phyloP scores from a whole-genome alignment of 1,284 basidiomycete species.

The Rhodotorula sp. region DNA sequence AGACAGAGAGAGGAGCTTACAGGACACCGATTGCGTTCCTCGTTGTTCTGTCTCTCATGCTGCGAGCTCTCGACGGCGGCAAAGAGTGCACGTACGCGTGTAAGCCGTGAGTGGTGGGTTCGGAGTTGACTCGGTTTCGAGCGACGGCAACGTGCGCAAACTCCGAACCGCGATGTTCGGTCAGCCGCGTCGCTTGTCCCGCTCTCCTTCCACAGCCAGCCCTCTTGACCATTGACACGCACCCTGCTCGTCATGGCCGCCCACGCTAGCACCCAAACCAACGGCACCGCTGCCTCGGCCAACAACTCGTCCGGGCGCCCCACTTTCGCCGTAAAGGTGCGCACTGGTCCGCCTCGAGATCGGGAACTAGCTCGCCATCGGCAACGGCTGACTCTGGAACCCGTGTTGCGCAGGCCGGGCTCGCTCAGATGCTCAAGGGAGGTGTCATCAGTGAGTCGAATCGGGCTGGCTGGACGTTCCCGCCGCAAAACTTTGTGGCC shows the following conservation, averaged over 20 bases:
- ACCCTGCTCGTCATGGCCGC: not conserved
- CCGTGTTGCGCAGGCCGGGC: constrained; percentile 40
- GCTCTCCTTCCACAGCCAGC: not conserved
- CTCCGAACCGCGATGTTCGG: not conserved
- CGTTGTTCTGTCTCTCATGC: not conserved
- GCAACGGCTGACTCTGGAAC: not conserved
- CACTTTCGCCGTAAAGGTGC: constrained; percentile 43
- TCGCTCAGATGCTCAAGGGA: constrained; percentile 93
- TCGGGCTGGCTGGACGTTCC: too few relatives aligned
- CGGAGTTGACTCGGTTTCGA: not conserved
- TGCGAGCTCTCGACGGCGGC: not conserved
- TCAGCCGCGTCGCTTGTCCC: not conserved
- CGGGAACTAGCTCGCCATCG: too few relatives aligned
- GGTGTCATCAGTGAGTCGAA: constrained; percentile 67
- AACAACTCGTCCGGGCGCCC: constrained; percentile 6
- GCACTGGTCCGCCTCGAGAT: not conserved
- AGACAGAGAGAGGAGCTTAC: constrained; percentile 10
- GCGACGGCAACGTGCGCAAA: not conserved
- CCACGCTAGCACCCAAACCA: not conserved
- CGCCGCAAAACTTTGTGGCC: not conserved
- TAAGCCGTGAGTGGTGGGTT: too few relatives aligned
- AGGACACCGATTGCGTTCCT: constrained; percentile 29
- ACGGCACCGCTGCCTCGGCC: not conserved
- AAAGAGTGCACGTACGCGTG: not conserved
- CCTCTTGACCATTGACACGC: not conserved